Evolutionary conservation across 1,139 yeast genomes (phyloP).

Genomic region (Blastobotrys indianensis): DNA sequence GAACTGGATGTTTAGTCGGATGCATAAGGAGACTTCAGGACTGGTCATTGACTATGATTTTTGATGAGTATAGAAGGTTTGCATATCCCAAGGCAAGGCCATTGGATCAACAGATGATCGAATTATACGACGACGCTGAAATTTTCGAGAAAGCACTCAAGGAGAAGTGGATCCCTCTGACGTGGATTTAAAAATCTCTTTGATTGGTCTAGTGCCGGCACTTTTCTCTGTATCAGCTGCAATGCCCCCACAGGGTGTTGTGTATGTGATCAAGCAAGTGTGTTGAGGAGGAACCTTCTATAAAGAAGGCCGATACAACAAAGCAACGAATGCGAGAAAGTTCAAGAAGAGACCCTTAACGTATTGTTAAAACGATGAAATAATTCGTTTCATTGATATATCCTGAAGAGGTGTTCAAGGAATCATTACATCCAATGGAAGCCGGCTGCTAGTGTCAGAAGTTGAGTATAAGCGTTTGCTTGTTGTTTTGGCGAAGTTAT

Average conservation of each 20-base stretch:
- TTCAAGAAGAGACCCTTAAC: too few species aligned
- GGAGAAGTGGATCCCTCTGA: slow-evolving; percentile 57
- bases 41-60: slow-evolving; percentile 90
- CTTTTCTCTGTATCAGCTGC: slow-evolving; percentile 3
- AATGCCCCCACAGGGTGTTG: not conserved
- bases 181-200: slow-evolving; percentile 56
- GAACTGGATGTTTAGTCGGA: slow-evolving; percentile 95
- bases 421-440: too few species aligned
- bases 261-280: not conserved
- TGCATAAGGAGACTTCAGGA: slow-evolving; percentile 80
- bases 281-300: not conserved
- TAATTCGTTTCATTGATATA: too few species aligned
- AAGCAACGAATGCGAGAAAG: too few species aligned
- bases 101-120: slow-evolving; percentile 91
- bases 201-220: slow-evolving; percentile 3
- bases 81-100: slow-evolving; percentile 95
- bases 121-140: slow-evolving; percentile 66
- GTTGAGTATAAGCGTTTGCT: too few species aligned
- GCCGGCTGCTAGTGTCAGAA: too few species aligned
- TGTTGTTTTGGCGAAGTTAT: too few species aligned
- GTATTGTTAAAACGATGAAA: too few species aligned
- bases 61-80: slow-evolving; percentile 89
- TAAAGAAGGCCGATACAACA: too few species aligned
- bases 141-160: slow-evolving; percentile 49
- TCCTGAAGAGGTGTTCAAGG: too few species aligned